These are phyloP conservation scores for Penicillium sp. DNA, from an alignment of 2,329 filamentous ascomycete species.

Conservation along the genomic window DNA sequence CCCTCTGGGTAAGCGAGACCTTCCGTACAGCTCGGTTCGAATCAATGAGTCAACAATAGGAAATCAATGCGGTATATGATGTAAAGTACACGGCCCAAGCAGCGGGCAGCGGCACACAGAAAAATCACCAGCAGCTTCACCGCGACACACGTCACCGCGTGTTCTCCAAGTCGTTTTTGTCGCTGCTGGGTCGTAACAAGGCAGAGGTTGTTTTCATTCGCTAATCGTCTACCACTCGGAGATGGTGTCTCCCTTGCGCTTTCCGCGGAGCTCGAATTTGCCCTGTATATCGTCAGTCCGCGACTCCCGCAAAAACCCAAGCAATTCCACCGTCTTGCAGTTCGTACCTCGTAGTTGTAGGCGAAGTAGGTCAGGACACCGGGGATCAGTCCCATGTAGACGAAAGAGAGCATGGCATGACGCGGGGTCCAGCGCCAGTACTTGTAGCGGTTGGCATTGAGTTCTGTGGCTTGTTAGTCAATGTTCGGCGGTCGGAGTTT, in stretches of 20 bases:
- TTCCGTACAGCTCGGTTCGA: too few species aligned
- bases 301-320: background rate
- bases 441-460: conserved; percentile 82
- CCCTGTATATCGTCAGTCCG: conserved; percentile 60
- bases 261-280: conserved; percentile 80
- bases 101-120: conserved; percentile 13
- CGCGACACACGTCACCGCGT: conserved; percentile 1
- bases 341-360: conserved; percentile 82
- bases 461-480: conserved; percentile 57
- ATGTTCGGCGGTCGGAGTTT: background rate
- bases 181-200: background rate
- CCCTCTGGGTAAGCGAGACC: too few species aligned
- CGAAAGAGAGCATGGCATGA: conserved; percentile 77
- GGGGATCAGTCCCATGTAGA: conserved; percentile 75
- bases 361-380: conserved; percentile 68
- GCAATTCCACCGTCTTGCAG: background rate
- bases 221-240: conserved; percentile 66
- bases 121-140: background rate
- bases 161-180: conserved; percentile 1
- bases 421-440: conserved; percentile 93
- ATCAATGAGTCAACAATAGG: conserved; percentile 7
- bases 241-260: conserved; percentile 84
- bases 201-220: conserved; percentile 8
- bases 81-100: conserved; percentile 30
- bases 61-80: conserved; percentile 36